phyloP scores from a whole-genome alignment of 2,329 filamentous ascomycete genomes.

The Ophiocordyceps australis region DNA sequence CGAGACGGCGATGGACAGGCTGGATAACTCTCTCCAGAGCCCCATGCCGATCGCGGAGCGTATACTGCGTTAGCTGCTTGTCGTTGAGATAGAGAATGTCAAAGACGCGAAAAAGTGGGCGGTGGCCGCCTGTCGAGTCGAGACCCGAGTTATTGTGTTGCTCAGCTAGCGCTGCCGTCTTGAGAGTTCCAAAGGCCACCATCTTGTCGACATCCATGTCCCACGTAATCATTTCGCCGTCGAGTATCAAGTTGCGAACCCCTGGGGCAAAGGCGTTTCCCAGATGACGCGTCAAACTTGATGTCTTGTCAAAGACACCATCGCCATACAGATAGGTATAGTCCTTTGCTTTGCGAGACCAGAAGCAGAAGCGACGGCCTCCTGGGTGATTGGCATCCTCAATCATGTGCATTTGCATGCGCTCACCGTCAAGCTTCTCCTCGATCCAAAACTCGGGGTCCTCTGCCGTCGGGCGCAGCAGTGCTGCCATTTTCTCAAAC shows the following conservation, averaged over 20 bases:
- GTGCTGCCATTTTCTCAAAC: constrained; percentile 63
- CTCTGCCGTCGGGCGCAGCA: constrained; percentile 44
- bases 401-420: constrained; percentile 90
- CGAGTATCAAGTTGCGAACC: constrained; percentile 75
- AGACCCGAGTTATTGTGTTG: constrained; percentile 46
- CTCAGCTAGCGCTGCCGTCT: constrained; percentile 71
- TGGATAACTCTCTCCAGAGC: constrained; percentile 58
- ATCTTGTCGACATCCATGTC: constrained; percentile 71
- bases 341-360: constrained; percentile 91
- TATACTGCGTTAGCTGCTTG: constrained; percentile 61
- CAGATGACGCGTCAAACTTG: constrained; percentile 65
- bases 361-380: constrained; percentile 64
- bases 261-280: constrained; percentile 57
- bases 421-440: constrained; percentile 91
- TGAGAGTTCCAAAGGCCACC: constrained; percentile 80
- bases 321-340: constrained; percentile 89
- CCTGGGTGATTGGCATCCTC: constrained; percentile 50
- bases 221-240: constrained; percentile 99
- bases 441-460: constrained; percentile 86
- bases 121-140: constrained; percentile 19
- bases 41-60: constrained; percentile 58
- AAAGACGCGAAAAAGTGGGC: constrained; percentile 73
- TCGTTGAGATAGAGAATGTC: constrained; percentile 85
- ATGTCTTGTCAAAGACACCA: constrained; percentile 53
- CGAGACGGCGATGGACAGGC: constrained; percentile 56